Evolutionary conservation across 257 asterid genomes (phyloP), one percentile per base, ranked within the genome.

Genomic region (Osmanthus fragrans): DNA sequence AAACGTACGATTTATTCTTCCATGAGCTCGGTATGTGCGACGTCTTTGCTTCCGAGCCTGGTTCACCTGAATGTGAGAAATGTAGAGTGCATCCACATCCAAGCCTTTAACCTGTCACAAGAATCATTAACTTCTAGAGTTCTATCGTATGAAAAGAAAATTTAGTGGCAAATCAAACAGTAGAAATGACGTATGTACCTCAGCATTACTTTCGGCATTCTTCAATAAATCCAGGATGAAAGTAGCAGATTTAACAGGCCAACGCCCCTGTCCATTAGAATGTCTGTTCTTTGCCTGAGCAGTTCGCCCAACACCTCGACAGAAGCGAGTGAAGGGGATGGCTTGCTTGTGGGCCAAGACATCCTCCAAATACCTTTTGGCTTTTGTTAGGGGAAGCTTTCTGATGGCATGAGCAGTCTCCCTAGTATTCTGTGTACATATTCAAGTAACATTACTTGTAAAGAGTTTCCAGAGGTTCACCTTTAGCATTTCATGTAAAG

Each of bases 141-240:
- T n/a, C n/a, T 13, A 51, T 10, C 6, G 12, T 30, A 25, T 18
- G 7, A 70, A 39, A 36, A 8, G 1, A 11, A 2, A 23, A 66
- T 42, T 29, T 23, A 25, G 13, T 19, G 34, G 25, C n/a, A 42
- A 37, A 39, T 3, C 66, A 30, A 2, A 34, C 6, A 3, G 15
- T 7, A 19, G 27, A 30, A 4, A 19, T 3, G 36, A 60, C 2
- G 4, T 79, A 60, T 4, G 15, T 77, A 91, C 96, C 89, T 89
- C 96, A 23, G 96, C 96, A 42, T 91, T 91, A 49, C 96, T 91
- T 34, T 91, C 92, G 39, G 96, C 96, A 82, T 91, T 91, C 84
- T 90, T 90, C 18, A 90, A 90, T 47, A 90, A 85, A 77, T 90
- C 96, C 66, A 90, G 80, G 82, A 90, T 89, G 77, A 87, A 87